phyloP scores from a whole-genome alignment of 2,329 filamentous ascomycete species.

The Bipolaris oryzae region DNA sequence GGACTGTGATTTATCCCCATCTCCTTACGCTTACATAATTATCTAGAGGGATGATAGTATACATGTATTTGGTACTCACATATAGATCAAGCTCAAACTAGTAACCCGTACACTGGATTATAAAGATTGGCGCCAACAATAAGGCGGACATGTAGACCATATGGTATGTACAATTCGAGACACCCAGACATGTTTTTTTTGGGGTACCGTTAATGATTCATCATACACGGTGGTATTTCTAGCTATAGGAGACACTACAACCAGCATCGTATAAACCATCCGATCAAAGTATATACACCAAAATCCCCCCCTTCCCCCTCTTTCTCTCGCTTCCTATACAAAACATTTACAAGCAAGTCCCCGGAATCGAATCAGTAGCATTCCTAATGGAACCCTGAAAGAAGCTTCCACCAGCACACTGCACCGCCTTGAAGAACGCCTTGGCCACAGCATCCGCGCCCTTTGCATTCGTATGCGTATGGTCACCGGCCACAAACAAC shows the following conservation, averaged over 20 bases:
- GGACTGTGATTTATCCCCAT: background rate
- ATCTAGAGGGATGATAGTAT: too few species aligned
- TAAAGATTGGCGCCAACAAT: too few species aligned
- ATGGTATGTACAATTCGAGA: too few species aligned
- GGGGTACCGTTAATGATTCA: too few species aligned
- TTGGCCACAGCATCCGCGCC: constrained; percentile 63
- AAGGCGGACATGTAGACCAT: too few species aligned
- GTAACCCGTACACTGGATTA: too few species aligned
- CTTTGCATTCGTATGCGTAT: constrained; percentile 65
- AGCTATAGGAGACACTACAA: too few species aligned
- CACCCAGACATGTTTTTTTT: too few species aligned
- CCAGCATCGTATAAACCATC: background rate
- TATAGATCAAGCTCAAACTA: too few species aligned
- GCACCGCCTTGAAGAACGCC: constrained; percentile 64
- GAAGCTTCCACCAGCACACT: constrained; percentile 55
- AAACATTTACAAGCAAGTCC: constrained; percentile 34
- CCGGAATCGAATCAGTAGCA: constrained; percentile 36
- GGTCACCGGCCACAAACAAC: constrained; percentile 62
- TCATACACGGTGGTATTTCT: too few species aligned
- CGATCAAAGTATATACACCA: background rate
- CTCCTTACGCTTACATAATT: too few species aligned
- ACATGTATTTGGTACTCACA: too few species aligned
- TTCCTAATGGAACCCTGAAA: constrained; percentile 50
- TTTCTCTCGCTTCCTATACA: background rate
- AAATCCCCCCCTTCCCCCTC: background rate